Evolutionary conservation across 108 stramenopile species (phyloP), one percentile per base, ranked within the genome.

Genomic region (Nitzschia inconspicua): DNA sequence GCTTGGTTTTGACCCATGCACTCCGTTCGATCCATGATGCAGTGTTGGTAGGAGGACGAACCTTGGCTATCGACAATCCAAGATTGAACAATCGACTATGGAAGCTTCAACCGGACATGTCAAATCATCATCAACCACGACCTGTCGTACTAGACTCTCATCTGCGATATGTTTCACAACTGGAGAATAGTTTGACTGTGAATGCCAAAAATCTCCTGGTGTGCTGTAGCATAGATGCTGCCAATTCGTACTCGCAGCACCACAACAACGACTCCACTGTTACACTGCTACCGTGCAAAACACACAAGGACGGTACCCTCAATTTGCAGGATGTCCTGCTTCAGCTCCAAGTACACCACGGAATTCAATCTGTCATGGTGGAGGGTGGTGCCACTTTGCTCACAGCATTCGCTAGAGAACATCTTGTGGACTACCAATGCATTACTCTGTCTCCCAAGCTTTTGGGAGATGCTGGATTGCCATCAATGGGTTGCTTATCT

Each of bases 21-120:
- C 63, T 92, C 22, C 68, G 91, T 35, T 80, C 84, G 47, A 67
- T 83, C 28, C 85, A 88, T 58, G 87, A 92, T 57, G 91, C 78
- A 0, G 81, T 92, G 31, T 41, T 91, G 62, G 72, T 91, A 4
- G 90, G 90, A 19, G 86, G 90, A 7, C 61, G 53, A 16, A 91
- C 90, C 10, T 66, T 91, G 19, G 22, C 67, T 13, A 34, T 77
- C 18, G 90, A 91, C 68, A 79, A 81, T 62, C 90, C 90, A 25
- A 32, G 86, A 26, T 60, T 91, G 37, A 80, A 66, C 47, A 85
- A 84, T 65, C 78, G 90, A 47, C 40, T 91, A n/a, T 83, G 78
- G 78, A 44, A 42, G 2, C 18, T 19, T 27, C 58, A 3, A 23
- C 9, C 20, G 22, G n/a, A 9, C 16, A 22, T 23, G 9, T 9